Evolutionary conservation across 495 filamentous ascomycete genomes (phyloP), one percentile per base, ranked within the genome.

Genomic region (Penicillium steckii): DNA sequence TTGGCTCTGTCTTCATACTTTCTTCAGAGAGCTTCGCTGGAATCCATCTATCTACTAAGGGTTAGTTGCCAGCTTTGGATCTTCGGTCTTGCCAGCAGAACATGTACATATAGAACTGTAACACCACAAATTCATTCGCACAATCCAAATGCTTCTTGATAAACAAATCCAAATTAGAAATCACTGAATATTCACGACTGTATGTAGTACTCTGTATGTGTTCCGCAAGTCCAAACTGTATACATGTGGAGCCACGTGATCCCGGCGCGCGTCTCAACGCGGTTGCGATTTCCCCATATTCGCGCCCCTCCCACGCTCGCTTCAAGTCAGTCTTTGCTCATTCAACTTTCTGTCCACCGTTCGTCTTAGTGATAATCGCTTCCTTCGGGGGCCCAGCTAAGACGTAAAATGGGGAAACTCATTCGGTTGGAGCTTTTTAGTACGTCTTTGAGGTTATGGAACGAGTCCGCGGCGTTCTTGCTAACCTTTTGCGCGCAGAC

Each of bases 381-480:
- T 67, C 68, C 65, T 61, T 53, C 44, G 55, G 60, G 58, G 63
- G 70, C 64, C n/a, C n/a, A 52, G 53, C 66, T 50, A 60, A 52
- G 60, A 63, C 45, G 61, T 70, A 80, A 67, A 24, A 87, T 87
- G 84, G 84, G 94, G 64, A 97, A 97, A 75, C 88, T 98, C 66
- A 86, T 95, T 62, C 85, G 90, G 52, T 85, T 98, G 35, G 94
- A 97, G 79, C 81, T 98, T 56, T 92, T 88, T 76, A 97, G 91
- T 95, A 81, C 50, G 87, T 50, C 2, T n/a, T 17, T 17, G n/a
- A n/a, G 3, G 18, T 15, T 7, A 15, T n/a, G 10, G 33, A 38
- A 10, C 19, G 15, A 46, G 22, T 30, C 25, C 32, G 48, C 35
- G 26, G 7, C 49, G 50, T 50, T n/a, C n/a, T n/a, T 17, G 46